These are phyloP conservation scores for Solanum clarkiae DNA, from an alignment of 257 asterid species.

Conservation along the genomic window DNA sequence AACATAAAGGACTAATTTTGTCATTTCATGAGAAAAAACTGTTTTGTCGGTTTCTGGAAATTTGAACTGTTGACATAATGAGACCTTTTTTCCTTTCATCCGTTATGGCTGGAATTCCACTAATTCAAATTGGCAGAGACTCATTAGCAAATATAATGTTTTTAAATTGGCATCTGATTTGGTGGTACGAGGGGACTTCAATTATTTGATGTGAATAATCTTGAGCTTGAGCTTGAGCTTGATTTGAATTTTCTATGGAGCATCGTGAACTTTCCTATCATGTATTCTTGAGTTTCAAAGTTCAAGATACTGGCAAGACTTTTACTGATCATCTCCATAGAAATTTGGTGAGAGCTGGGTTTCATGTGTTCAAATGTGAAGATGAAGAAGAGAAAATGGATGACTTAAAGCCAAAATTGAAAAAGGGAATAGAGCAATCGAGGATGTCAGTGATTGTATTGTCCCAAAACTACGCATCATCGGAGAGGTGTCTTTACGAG, in stretches of 20 bases:
- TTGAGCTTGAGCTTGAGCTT: background rate
- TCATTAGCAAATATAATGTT: no score
- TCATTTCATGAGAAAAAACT: no score
- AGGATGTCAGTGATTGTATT: background rate
- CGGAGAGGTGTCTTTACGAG: background rate
- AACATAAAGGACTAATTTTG: no score
- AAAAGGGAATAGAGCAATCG: background rate
- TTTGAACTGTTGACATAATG: background rate
- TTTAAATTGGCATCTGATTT: no score
- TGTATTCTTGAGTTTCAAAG: slow-evolving; percentile 2
- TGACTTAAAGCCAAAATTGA: background rate
- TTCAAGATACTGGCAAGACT: background rate
- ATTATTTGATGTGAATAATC: no score
- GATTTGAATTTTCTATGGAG: background rate
- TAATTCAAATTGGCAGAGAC: no score
- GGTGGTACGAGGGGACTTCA: background rate
- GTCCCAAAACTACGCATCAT: background rate
- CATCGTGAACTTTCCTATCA: background rate
- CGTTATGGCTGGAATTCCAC: no score
- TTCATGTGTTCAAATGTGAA: background rate
- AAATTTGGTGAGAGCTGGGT: background rate
- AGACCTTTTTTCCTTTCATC: no score
- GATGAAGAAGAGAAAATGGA: background rate
- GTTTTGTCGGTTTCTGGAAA: background rate
- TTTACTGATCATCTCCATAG: slow-evolving; percentile 1